Evolutionary conservation across 768 basidiomycete species (phyloP).

Genomic region (Pluteus cervinus): DNA sequence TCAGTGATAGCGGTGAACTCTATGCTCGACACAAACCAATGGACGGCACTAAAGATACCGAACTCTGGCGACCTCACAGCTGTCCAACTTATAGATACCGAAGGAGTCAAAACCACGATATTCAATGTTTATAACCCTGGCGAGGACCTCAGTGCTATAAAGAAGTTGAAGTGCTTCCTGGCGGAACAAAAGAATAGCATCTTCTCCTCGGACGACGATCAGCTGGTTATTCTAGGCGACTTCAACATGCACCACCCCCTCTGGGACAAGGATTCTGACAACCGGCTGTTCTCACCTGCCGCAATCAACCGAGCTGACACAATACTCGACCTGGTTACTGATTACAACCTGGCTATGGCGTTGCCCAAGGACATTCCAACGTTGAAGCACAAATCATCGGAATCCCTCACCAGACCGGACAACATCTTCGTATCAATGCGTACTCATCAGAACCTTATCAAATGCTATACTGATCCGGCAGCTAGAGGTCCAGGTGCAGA

Average conservation of each 20-base stretch:
- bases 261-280: conserved; percentile 23
- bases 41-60: conserved; percentile 14
- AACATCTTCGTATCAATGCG: conserved; percentile 24
- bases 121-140: conserved; percentile 13
- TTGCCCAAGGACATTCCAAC: conserved; percentile 23
- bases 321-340: conserved; percentile 13
- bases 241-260: conserved; percentile 35
- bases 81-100: conserved; percentile 9
- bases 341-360: conserved; percentile 18
- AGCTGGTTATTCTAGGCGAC: conserved; percentile 23
- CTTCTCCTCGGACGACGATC: conserved; percentile 18
- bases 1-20: conserved; percentile 12
- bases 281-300: conserved; percentile 14
- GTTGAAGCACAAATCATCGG: conserved; percentile 7
- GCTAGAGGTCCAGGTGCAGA: conserved; percentile 16
- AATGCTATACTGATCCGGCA: conserved; percentile 15
- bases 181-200: conserved; percentile 27
- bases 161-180: conserved; percentile 11
- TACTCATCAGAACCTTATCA: conserved; percentile 9
- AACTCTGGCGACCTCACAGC: conserved; percentile 14
- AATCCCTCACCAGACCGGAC: conserved; percentile 26
- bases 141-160: conserved; percentile 4
- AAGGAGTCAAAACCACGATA: conserved; percentile 4
- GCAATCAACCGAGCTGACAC: conserved; percentile 4
- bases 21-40: conserved; percentile 11